These are phyloP conservation scores for Colletotrichum falcatum DNA, from an alignment of 2,329 filamentous ascomycete genomes.

Conservation along the genomic window DNA sequence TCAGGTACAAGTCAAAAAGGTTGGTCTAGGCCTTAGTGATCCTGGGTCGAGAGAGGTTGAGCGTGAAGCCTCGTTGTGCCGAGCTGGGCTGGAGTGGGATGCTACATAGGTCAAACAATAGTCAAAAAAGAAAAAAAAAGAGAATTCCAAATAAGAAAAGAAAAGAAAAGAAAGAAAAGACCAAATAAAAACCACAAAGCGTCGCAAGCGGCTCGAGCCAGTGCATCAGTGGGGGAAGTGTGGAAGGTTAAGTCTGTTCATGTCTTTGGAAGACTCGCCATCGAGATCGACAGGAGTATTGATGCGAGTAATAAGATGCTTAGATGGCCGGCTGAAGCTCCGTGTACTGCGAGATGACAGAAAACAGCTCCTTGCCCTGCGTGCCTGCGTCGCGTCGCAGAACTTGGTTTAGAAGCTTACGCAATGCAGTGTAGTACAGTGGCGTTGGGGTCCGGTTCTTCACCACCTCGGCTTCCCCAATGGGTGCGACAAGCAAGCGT, in stretches of 20 bases:
- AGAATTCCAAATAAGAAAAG: too few relatives aligned
- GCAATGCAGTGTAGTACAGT: background rate
- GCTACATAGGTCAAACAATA: conserved; percentile 12
- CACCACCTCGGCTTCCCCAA: conserved; percentile 4
- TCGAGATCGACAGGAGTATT: conserved; percentile 22
- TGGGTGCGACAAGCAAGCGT: conserved; percentile 15
- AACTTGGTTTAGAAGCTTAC: background rate
- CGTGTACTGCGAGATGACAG: background rate
- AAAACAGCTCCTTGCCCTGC: conserved; percentile 1
- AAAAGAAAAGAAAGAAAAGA: background rate
- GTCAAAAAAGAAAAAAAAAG: background rate
- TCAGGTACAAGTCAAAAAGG: background rate
- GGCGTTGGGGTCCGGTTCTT: conserved; percentile 10
- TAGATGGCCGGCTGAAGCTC: background rate
- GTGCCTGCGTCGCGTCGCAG: too few relatives aligned
- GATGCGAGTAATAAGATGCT: conserved; percentile 4
- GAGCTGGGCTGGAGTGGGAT: background rate
- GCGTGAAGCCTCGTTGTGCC: background rate
- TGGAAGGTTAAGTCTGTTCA: conserved; percentile 6
- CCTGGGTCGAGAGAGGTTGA: background rate
- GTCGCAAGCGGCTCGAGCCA: conserved; percentile 19
- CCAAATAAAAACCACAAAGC: background rate
- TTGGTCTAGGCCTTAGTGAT: background rate
- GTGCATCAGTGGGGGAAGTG: conserved; percentile 36
- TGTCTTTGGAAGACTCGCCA: conserved; percentile 9